Evolutionary conservation across 805 yeast genomes (phyloP).

Genomic region (Kluyveromyces nonfermentans): DNA sequence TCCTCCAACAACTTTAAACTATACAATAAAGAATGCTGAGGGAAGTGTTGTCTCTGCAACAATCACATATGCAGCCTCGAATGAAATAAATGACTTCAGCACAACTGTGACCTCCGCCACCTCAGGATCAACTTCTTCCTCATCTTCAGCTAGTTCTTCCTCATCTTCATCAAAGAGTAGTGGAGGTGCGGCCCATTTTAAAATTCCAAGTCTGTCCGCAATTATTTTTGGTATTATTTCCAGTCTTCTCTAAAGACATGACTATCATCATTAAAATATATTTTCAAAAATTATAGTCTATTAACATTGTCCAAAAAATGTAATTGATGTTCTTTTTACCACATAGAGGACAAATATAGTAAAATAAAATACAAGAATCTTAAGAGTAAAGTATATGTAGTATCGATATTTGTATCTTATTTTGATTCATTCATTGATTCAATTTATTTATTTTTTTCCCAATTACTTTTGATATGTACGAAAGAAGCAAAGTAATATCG

Average conservation of each 20-base stretch:
- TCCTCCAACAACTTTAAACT: conserved; percentile 32
- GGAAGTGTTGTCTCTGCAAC: conserved; percentile 31
- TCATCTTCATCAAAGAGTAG: conserved; percentile 13
- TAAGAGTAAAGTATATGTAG: too few species aligned
- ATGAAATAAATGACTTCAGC: conserved; percentile 31
- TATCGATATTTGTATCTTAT: too few species aligned
- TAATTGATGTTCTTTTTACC: too few species aligned
- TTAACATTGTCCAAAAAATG: too few species aligned
- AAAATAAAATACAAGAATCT: too few species aligned
- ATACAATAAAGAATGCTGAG: conserved; percentile 31
- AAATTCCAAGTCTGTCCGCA: conserved; percentile 24
- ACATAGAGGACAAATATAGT: too few species aligned
- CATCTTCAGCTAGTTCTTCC: conserved; percentile 12
- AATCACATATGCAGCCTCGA: conserved; percentile 29
- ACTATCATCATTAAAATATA: neutral
- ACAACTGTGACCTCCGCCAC: conserved; percentile 11
- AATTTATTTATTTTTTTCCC: too few species aligned
- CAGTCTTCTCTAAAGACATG: conserved; percentile 33
- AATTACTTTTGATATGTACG: too few species aligned
- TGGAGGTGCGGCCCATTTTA: conserved; percentile 16
- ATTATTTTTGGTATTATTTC: conserved; percentile 30
- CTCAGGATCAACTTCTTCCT: conserved; percentile 12
- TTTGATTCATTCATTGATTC: too few species aligned
- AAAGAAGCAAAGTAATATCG: too few species aligned
- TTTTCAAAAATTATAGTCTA: conserved; percentile 31